These are phyloP conservation scores for Ricinus communis DNA, from an alignment of 345 rosid genomes.

Conservation along the genomic window DNA sequence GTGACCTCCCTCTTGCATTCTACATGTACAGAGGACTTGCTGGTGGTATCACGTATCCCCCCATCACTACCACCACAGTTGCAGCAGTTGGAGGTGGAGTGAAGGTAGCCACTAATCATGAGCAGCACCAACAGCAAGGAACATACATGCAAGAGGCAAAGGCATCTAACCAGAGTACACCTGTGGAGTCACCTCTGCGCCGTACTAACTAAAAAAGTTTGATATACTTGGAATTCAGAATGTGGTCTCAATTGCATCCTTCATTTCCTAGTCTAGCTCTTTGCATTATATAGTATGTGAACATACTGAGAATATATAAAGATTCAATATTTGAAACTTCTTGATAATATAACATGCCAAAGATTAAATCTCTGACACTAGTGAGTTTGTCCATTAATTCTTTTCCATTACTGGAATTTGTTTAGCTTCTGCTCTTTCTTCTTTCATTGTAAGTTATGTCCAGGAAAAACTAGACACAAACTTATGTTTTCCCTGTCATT, in stretches of 20 bases:
- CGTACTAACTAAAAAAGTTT: neutral
- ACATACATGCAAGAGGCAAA: constrained; percentile 17
- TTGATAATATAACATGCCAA: too few relatives aligned
- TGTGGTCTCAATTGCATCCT: neutral
- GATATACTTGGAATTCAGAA: too few relatives aligned
- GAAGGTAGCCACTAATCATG: neutral
- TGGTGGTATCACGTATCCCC: constrained; percentile 1
- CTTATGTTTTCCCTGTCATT: neutral
- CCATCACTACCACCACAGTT: constrained; percentile 9
- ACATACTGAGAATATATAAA: neutral
- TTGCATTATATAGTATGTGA: neutral
- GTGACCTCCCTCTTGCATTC: constrained; percentile 32
- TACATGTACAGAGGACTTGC: constrained; percentile 24
- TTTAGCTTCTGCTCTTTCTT: neutral
- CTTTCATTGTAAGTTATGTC: too few relatives aligned
- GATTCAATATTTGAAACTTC: neutral
- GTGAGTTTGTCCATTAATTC: too few relatives aligned
- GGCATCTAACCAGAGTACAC: constrained; percentile 35
- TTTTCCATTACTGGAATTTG: neutral
- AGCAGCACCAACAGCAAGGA: constrained; percentile 13
- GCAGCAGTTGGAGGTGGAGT: constrained; percentile 3
- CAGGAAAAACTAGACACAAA: neutral
- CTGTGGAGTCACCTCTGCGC: constrained; percentile 27
- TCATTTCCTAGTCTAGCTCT: neutral
- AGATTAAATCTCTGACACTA: too few relatives aligned